Percentiles rank a stretch among this genome's conserved stretches.
phyloP scores from a whole-genome alignment of 192 early-diverging fungal species.

The Dissophora ornata region DNA sequence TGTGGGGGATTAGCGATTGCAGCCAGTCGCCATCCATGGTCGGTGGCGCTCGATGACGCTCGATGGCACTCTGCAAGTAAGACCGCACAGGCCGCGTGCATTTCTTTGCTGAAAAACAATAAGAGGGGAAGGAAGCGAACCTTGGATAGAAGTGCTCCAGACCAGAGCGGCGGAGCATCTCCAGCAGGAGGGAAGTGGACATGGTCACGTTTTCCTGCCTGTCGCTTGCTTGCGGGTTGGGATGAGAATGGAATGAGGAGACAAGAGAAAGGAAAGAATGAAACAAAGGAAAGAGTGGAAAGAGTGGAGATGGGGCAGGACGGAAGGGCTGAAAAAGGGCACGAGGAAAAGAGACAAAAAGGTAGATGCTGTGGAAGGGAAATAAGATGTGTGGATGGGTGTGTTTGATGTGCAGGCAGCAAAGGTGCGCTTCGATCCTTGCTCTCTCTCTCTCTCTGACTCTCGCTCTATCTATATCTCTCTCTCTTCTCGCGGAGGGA shows the following conservation, averaged over 20 bases:
- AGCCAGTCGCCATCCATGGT: too few species aligned
- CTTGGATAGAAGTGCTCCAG: slow-evolving; percentile 71
- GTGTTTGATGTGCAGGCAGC: too few species aligned
- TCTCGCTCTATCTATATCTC: too few species aligned
- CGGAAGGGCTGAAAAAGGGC: not conserved
- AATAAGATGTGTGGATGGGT: too few species aligned
- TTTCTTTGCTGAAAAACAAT: too few species aligned
- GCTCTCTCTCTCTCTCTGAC: too few species aligned
- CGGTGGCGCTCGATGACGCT: too few species aligned
- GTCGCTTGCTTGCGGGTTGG: not conserved
- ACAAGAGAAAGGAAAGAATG: not conserved
- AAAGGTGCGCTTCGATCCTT: too few species aligned
- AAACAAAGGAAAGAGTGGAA: slow-evolving; percentile 1
- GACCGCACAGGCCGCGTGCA: too few species aligned
- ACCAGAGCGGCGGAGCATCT: slow-evolving; percentile 72
- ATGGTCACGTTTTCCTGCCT: slow-evolving; percentile 14
- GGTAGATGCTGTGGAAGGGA: not conserved
- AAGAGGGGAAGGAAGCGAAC: slow-evolving; percentile 16
- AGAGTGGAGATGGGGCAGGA: slow-evolving; percentile 4
- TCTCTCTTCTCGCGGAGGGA: too few species aligned
- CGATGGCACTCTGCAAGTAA: too few species aligned
- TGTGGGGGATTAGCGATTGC: too few species aligned
- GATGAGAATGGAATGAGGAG: not conserved
- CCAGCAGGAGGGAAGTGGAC: slow-evolving; percentile 65
- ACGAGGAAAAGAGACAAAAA: not conserved